Percentiles rank a stretch among this genome's conserved stretches.
phyloP scores from a whole-genome alignment of 805 yeast species.

The Candida insectalens region DNA sequence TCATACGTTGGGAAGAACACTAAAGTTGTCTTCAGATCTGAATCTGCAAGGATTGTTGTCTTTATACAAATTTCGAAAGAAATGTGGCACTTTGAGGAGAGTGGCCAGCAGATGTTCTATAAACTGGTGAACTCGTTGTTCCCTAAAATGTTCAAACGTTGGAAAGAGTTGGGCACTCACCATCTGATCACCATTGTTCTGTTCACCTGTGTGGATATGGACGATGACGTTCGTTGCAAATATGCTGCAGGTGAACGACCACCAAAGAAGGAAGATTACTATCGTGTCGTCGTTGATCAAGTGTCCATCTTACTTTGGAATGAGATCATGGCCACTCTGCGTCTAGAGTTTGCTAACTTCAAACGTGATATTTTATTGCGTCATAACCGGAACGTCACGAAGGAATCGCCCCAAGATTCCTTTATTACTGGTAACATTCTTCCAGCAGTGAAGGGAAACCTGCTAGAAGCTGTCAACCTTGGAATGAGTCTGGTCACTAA shows the following conservation, averaged over 20 bases:
- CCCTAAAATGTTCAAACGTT: conserved; percentile 78
- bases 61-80: conserved; percentile 85
- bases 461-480: conserved; percentile 78
- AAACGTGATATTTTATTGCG: conserved; percentile 60
- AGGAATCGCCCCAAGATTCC: conserved; percentile 24
- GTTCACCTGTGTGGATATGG: conserved; percentile 71
- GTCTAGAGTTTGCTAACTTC: conserved; percentile 79
- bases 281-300: conserved; percentile 91
- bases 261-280: conserved; percentile 67
- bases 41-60: conserved; percentile 75
- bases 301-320: conserved; percentile 85
- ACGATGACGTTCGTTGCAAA: conserved; percentile 19
- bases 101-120: conserved; percentile 90
- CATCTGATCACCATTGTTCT: conserved; percentile 85
- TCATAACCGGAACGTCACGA: conserved; percentile 24
- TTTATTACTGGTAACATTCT: conserved; percentile 53
- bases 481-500: conserved; percentile 71
- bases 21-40: conserved; percentile 79
- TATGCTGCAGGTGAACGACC: conserved; percentile 63
- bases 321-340: conserved; percentile 77
- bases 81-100: conserved; percentile 98
- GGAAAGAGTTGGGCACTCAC: conserved; percentile 83
- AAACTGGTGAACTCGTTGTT: conserved; percentile 85
- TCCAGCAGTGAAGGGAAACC: conserved; percentile 84
- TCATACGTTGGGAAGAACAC: conserved; percentile 71